phyloP scores from a whole-genome alignment of 768 basidiomycete genomes.

The Lactarius indigo region DNA sequence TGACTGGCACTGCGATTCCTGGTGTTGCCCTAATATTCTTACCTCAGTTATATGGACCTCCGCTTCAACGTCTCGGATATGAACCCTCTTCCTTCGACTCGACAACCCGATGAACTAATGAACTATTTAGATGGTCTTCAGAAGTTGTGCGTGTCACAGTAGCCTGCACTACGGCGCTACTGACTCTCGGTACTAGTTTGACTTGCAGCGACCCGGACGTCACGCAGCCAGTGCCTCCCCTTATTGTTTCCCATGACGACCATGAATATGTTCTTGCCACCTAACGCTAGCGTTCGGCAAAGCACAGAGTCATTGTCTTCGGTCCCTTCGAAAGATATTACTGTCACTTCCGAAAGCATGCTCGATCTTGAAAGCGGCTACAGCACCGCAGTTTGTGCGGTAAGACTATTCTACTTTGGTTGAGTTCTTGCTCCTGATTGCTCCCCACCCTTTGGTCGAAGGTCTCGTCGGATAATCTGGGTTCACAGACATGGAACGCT shows the following conservation, averaged over 20 bases:
- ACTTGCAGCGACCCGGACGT: conserved; percentile 29
- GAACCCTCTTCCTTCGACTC: conserved; percentile 28
- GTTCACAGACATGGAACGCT: conserved; percentile 41
- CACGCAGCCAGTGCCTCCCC: conserved; percentile 47
- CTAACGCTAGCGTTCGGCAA: conserved; percentile 47
- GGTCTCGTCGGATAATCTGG: conserved; percentile 43
- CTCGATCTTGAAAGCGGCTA: conserved; percentile 54
- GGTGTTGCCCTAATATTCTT: neutral
- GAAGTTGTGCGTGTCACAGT: conserved; percentile 40
- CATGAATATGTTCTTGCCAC: conserved; percentile 45
- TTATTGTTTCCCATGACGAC: conserved; percentile 37
- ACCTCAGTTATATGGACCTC: conserved; percentile 42
- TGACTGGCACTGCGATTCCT: neutral
- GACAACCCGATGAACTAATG: conserved; percentile 42
- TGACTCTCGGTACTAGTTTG: conserved; percentile 34
- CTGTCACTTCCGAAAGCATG: conserved; percentile 43
- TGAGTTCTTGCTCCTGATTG: conserved; percentile 10
- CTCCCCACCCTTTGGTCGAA: conserved; percentile 27
- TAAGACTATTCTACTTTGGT: conserved; percentile 30
- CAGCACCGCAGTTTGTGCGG: conserved; percentile 52
- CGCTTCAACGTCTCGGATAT: conserved; percentile 44
- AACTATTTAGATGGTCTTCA: conserved; percentile 40
- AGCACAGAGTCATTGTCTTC: conserved; percentile 32
- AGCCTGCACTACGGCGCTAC: conserved; percentile 8
- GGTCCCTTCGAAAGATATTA: conserved; percentile 12